Base-by-base conservation (phyloP, 164 flowering plant species). In the Nelumbo lutea region DNA sequence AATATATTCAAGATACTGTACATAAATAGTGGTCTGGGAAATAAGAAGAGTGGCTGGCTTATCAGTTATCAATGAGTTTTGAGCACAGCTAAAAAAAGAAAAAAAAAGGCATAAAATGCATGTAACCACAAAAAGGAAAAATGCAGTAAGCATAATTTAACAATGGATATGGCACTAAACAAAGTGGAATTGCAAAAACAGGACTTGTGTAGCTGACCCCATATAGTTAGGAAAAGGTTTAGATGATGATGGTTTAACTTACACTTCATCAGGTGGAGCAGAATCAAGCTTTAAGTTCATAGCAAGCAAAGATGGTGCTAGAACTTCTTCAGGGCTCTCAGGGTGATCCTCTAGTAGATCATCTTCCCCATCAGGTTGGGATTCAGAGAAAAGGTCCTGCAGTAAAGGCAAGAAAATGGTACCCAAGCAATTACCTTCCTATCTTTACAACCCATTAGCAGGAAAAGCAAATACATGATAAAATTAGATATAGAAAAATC, bases 271-370 rank as follows among this genome's bases (percentile, higher is more conserved):
- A 57, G 75, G 76, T 65, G 83, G 90, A 65, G 78, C 88, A 73
- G 88, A 85, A 73, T 87, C 96, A 77, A 90, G 67, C 78, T 79
- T 85, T 64, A 89, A 77, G 70, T 91, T 83, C 89, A 83, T 79
- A 14, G 90, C 72, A 64, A 86, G 85, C 44, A 85, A 61, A 42
- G 98, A 86, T 15, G 97, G 93, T 10, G 84, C 79, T 67, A 87
- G 60, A 64, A 62, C 79, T 83, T 86, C 92, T 65, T 83, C 90
- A 59, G 84, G 78, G 73, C 79, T 81, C 60, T 64, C 71, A 14
- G 70, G 64, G 60, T 75, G 67, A 60, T 79, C 75, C 67, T 73
- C 70, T 5, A 72, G 62, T 14, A 58, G 69, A 42, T 75, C 81
- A 62, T 76, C 84, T 70, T 75, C 78, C 6, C 68, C 55, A 47